These are phyloP conservation scores for Diaporthe aspalathi DNA, from an alignment of 2,329 filamentous ascomycete species.

Conservation along the genomic window DNA sequence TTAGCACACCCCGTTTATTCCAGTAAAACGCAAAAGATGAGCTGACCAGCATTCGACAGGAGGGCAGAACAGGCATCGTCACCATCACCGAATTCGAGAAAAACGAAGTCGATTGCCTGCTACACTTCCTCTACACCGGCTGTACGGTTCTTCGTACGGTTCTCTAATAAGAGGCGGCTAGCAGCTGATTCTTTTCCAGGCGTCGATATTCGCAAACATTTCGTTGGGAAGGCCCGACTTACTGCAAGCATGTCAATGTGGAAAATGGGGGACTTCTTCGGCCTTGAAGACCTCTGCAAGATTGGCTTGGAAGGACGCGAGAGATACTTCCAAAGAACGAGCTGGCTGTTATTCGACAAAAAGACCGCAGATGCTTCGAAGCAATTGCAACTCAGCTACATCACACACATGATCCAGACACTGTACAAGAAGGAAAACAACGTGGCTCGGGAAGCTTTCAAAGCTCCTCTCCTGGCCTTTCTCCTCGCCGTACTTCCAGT, in stretches of 20 bases:
- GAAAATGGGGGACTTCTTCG: neutral
- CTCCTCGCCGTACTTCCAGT: neutral
- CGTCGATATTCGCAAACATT: neutral
- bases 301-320: neutral
- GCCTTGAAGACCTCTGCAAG: neutral
- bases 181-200: neutral
- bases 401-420: neutral
- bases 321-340: neutral
- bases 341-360: neutral
- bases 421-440: neutral
- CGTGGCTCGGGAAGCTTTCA: neutral
- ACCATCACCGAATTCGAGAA: neutral
- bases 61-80: neutral
- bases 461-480: neutral
- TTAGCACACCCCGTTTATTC: neutral
- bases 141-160: neutral
- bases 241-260: neutral
- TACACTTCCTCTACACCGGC: slow-evolving; percentile 16
- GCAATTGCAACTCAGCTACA: neutral
- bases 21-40: neutral
- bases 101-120: neutral
- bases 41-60: neutral
- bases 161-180: accelerated
- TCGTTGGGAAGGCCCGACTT: neutral
- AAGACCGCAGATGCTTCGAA: neutral